Base-by-base conservation (phyloP, 2,329 filamentous ascomycete species). In the Arthrobotrys conoides region DNA sequence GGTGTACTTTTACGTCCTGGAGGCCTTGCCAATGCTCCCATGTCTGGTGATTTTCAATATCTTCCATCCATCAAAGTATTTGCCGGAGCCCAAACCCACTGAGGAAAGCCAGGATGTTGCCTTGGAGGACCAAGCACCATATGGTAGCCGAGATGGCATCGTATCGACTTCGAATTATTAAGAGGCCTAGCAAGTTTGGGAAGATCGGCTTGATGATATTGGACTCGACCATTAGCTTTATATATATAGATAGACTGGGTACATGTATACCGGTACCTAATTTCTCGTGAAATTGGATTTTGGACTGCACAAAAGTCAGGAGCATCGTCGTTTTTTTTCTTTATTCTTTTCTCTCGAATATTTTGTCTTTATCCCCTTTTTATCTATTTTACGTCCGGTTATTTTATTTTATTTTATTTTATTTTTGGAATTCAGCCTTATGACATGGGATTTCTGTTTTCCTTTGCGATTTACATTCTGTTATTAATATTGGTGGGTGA, bases 1-100 rank as follows among this genome's bases (percentile, higher is more conserved):
- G 79, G 88, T 87, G 86, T 86, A 86, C 30, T 87, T 89, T 71
- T 89, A 87, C 84, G 84, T 85, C 1, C 86, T 89, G 14, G 88
- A 89, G 76, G 85, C 86, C 0, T 75, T 87, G 5, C 87, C 87
- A 0, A 87, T 88, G 83, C 76, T 86, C 2, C 81, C 85, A 0
- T 87, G 87, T 5, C 84, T 89, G 38, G 82, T 84, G 0, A 84
- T 87, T 0, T 87, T 89, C 75, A 87, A 86, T 3, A 81, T 87
- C 44, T 88, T 85, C 81, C 87, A 89, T 79, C 87, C 87, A 0
- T 83, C 84, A 6, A 83, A 82, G 10, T 86, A 84, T 71, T 82
- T 87, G 3, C 82, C 83, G 2, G 77, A 59, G 4, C 49, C 68
- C 3, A 79, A 80, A 48, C 27, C 61, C 3, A 38, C 49, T 0